A percentile compares a stretch with the other conserved stretches of the same genome.
These are phyloP conservation scores for Mycoemilia scoparia DNA, from an alignment of 192 early-diverging fungal species.

Conservation along the genomic window DNA sequence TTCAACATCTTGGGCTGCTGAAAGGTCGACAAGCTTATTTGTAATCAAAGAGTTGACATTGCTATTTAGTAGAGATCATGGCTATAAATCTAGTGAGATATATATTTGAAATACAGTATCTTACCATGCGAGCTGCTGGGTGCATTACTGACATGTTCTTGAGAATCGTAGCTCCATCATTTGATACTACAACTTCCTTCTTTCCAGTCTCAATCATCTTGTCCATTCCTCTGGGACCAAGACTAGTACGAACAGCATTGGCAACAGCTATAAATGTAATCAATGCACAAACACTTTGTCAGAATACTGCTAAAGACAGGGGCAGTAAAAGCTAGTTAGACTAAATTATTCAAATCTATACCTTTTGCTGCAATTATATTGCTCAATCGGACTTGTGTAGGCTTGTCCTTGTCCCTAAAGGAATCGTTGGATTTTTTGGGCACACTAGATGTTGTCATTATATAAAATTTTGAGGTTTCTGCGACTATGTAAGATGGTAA, in stretches of 20 bases:
- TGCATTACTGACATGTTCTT: conserved; percentile 97
- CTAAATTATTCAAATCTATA: conserved; percentile 28
- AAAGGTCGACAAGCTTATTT: conserved; percentile 95
- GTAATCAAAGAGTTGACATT: no score
- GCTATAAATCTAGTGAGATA: no score
- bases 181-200: conserved; percentile 89
- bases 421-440: conserved; percentile 15
- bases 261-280: conserved; percentile 60
- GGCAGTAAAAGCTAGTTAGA: neutral
- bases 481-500: no score
- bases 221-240: conserved; percentile 97
- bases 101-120: no score
- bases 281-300: conserved; percentile 1
- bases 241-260: conserved; percentile 88
- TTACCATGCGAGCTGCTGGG: conserved; percentile 96
- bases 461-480: no score
- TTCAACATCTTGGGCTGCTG: conserved; percentile 97
- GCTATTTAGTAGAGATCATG: no score
- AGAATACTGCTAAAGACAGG: neutral
- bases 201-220: conserved; percentile 97
- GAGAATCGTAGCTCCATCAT: conserved; percentile 97
- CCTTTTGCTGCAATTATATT: conserved; percentile 95
- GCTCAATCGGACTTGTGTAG: conserved; percentile 77
- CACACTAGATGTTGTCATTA: conserved; percentile 5
- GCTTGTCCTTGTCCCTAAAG: conserved; percentile 65